These are phyloP conservation scores for Kwoniella europaea DNA, from an alignment of 768 basidiomycete genomes.

Conservation along the genomic window DNA sequence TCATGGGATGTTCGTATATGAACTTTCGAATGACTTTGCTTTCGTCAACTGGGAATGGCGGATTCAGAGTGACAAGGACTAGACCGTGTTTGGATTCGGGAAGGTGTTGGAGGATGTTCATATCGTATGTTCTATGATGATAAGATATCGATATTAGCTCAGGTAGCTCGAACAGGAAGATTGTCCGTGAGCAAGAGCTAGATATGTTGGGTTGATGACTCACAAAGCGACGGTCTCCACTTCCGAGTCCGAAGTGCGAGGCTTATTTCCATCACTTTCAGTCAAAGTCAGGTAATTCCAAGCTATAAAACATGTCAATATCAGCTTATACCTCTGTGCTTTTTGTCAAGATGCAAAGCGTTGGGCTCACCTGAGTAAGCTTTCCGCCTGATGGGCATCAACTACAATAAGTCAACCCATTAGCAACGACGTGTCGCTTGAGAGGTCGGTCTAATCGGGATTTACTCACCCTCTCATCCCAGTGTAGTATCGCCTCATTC, in stretches of 20 bases:
- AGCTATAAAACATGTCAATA: constrained; percentile 44
- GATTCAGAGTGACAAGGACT: constrained; percentile 74
- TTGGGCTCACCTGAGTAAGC: constrained; percentile 67
- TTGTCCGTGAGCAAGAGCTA: neutral
- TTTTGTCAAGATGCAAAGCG: neutral
- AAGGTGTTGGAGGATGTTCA: constrained; percentile 77
- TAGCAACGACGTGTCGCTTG: neutral
- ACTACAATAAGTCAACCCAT: constrained; percentile 55
- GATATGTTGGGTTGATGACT: constrained; percentile 41
- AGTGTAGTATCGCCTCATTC: constrained; percentile 73
- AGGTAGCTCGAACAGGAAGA: neutral
- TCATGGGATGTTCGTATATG: constrained; percentile 72
- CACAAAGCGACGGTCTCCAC: constrained; percentile 69
- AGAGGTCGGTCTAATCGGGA: neutral
- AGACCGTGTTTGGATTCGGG: constrained; percentile 66
- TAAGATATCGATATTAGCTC: neutral
- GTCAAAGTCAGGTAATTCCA: constrained; percentile 77
- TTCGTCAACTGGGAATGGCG: constrained; percentile 67
- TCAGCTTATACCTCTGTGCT: neutral
- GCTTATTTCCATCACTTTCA: constrained; percentile 50
- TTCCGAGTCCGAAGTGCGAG: constrained; percentile 58
- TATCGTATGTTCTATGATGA: constrained; percentile 64
- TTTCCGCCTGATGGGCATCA: constrained; percentile 68
- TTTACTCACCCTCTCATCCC: constrained; percentile 62
- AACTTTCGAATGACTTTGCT: constrained; percentile 64